These are phyloP conservation scores for Paramecium caudatum DNA, from an alignment of 73 alveolate species.

Conservation along the genomic window DNA sequence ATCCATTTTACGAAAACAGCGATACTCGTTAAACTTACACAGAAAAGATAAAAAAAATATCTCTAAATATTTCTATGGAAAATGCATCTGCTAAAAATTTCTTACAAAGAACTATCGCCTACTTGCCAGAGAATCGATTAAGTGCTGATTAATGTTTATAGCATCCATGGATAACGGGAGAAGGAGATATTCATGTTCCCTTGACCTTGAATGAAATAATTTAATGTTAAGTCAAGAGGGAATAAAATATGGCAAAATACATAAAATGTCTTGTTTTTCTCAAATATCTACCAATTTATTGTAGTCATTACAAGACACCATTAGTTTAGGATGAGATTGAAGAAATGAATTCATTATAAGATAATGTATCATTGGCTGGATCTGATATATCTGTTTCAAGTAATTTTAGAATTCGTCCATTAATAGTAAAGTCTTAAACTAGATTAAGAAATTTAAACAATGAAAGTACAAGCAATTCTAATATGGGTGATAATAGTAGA, in stretches of 20 bases:
- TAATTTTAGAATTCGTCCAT: conserved; percentile 35
- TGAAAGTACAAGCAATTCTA: conserved; percentile 1
- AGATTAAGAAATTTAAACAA: background rate
- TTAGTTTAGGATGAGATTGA: conserved; percentile 7
- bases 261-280: background rate
- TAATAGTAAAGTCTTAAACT: conserved; percentile 1
- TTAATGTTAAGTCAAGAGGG: background rate
- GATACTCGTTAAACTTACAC: background rate
- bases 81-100: background rate
- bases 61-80: background rate
- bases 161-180: conserved; percentile 60
- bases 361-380: background rate
- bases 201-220: conserved; percentile 37
- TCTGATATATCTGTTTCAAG: background rate
- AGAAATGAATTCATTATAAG: background rate
- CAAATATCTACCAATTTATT: background rate
- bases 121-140: conserved; percentile 43
- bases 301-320: background rate
- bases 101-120: conserved; percentile 10
- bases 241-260: conserved; percentile 16
- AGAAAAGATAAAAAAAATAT: background rate
- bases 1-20: conserved; percentile 2
- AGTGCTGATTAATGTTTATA: conserved; percentile 35
- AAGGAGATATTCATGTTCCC: conserved; percentile 11
- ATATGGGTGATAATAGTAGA: too few relatives aligned